Base-by-base conservation (phyloP, 2,329 filamentous ascomycete species). In the Pseudogymnoascus sp. region DNA sequence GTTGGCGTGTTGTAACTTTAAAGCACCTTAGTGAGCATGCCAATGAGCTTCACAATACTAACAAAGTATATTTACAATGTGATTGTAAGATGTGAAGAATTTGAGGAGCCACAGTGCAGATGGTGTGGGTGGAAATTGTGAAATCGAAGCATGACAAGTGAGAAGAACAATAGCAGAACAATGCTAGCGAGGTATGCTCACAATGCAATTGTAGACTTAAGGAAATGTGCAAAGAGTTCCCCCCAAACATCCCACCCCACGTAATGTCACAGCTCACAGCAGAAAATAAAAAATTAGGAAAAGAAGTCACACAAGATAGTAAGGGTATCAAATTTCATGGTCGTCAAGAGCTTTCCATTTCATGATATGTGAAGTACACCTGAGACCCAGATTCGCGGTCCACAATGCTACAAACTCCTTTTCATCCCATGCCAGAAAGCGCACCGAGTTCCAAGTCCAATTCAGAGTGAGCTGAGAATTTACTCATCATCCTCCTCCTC, bases 401-500 rank as follows among this genome's bases (percentile, higher is more conserved):
- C 47, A 54, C 47, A 54, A 54, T 54, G 47, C 47, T 54, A 54
- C 35, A 54, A 54, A 54, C 47, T 54, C 47, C 47, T 54, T 54
- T 54, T 54, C 47, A 54, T 54, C 47, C 47, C 47, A 54, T 54
- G 47, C 47, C 47, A n/a, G 47, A 54, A 54, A 54, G 47, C 47
- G 15, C 47, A 54, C 47, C 47, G 47, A 54, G 47, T 54, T 54
- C 47, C 47, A 54, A 54, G 47, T 54, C 47, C 47, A 54, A 39
- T 40, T 59, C 57, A 59, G 26, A 40, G 57, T 17, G 57, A 40
- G 37, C 21, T 21, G 57, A 59, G 37, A 59, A 59, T 59, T 59
- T 59, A 59, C 72, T 71, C 69, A 2, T 85, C 82, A 70, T 86
- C 85, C 74, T 88, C 84, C 71, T 86, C 85, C 75, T 88, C 85